Percentiles rank a stretch among this genome's conserved stretches.
These are phyloP conservation scores for Kluyveromyces sp. DNA, from an alignment of 1,139 yeast species.

Conservation along the genomic window DNA sequence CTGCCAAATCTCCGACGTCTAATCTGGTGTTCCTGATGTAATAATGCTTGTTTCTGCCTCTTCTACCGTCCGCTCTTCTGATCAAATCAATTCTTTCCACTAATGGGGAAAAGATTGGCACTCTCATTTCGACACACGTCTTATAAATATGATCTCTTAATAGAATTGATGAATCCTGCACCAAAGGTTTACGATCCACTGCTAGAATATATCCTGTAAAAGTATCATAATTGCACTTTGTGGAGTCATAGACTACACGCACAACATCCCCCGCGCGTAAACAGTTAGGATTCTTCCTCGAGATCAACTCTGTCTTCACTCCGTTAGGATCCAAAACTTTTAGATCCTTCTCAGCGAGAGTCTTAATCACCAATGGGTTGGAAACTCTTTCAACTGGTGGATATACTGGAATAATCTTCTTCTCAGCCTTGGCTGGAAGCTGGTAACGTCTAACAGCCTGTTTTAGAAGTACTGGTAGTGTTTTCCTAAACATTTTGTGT, in stretches of 20 bases:
- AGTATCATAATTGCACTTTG: constrained; percentile 43
- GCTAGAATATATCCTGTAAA: constrained; percentile 74
- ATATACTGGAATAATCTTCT: constrained; percentile 31
- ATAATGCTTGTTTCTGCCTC: constrained; percentile 77
- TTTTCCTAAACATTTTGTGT: neutral
- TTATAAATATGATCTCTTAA: constrained; percentile 73
- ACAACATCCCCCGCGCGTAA: constrained; percentile 78
- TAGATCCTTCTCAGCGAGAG: constrained; percentile 18
- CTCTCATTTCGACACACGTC: constrained; percentile 72
- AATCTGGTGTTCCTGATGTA: constrained; percentile 76
- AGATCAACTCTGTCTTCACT: constrained; percentile 57
- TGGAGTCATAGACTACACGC: constrained; percentile 63
- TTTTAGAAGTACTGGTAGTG: constrained; percentile 3
- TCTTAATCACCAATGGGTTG: constrained; percentile 11
- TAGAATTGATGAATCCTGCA: constrained; percentile 55
- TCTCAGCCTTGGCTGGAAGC: constrained; percentile 15
- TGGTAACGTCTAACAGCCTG: constrained; percentile 14
- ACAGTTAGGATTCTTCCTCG: constrained; percentile 39
- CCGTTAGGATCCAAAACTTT: constrained; percentile 64
- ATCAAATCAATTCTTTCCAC: constrained; percentile 67
- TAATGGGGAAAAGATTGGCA: constrained; percentile 72
- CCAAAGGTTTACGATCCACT: constrained; percentile 50
- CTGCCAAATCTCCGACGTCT: constrained; percentile 75
- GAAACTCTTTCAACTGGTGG: constrained; percentile 24
- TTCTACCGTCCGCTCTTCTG: constrained; percentile 56